Percentiles rank a stretch among this genome's conserved stretches.
phyloP scores from a whole-genome alignment of 768 basidiomycete genomes.

The Amanita fuliginea region DNA sequence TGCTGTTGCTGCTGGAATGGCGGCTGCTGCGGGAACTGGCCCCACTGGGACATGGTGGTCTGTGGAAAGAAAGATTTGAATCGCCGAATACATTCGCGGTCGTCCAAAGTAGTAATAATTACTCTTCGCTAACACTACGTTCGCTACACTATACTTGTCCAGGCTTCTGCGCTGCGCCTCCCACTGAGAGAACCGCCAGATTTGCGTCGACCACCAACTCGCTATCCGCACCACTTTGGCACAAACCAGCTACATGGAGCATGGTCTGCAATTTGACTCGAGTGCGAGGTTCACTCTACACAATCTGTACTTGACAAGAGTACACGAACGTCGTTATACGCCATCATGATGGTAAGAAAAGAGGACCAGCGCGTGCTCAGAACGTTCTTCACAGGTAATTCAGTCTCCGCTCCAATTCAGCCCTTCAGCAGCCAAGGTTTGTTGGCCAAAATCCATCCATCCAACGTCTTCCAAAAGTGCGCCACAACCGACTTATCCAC shows the following conservation, averaged over 20 bases:
- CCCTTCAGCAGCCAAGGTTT: constrained; percentile 63
- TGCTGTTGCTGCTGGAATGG: constrained; percentile 37
- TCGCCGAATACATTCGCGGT: constrained; percentile 10
- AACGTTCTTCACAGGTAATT: not conserved
- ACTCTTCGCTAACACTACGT: not conserved
- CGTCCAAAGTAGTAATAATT: no score
- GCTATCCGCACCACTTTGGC: constrained; percentile 10
- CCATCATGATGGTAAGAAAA: not conserved
- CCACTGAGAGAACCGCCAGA: constrained; percentile 1
- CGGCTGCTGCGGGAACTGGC: constrained; percentile 34
- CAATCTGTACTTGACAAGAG: not conserved
- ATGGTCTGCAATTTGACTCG: constrained; percentile 9
- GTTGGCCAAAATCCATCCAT: constrained; percentile 72
- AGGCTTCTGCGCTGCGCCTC: constrained; percentile 12
- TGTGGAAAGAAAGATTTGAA: constrained; percentile 15
- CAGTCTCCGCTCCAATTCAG: constrained; percentile 5
- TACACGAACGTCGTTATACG: not conserved
- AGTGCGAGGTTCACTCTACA: constrained; percentile 1
- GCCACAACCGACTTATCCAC: constrained; percentile 92
- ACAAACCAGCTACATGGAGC: constrained; percentile 1
- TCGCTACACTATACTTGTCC: constrained; percentile 1
- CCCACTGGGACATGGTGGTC: constrained; percentile 69
- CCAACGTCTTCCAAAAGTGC: constrained; percentile 90
- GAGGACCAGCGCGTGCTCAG: not conserved
- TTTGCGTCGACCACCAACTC: constrained; percentile 12